Base-by-base conservation (phyloP, 192 early-diverging fungal genomes). In the Coemansia sp. region DNA sequence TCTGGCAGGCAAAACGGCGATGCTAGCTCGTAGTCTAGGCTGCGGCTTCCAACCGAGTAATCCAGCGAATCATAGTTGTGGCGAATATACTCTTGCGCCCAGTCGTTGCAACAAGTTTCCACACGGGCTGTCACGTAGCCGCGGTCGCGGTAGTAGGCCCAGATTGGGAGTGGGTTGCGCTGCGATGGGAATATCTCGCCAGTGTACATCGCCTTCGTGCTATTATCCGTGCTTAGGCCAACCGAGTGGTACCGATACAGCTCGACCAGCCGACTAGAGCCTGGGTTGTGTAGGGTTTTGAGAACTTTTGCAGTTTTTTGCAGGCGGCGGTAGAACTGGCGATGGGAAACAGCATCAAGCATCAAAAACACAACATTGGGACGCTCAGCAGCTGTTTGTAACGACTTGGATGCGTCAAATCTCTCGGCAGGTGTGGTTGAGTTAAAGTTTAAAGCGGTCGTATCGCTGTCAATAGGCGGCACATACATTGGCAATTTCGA, bases 1-100 rank as follows among this genome's bases (percentile, higher is more conserved):
- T 80, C 80, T 23, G 82, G 80, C 34, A 81, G 11, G 32, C 82
- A 83, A 45, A 83, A 83, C 8, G 82, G 82, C 23, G 80, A 58
- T 0, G 77, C 50, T 15, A 83, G 63, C 53, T 83, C 82, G 38
- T 83, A 80, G 27, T 83, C 82, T 11, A 75, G 40, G 8, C 60
- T 68, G 36, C 71, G 65, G 15, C 57, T 57, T 19, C 65, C 56
- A 2, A 68, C 60, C 8, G 60, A 49, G 50, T 63, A 80, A 9
- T 63, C 58, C 8, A 76, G 53, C 3, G 37, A 39, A 0, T 32
- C n/a, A n/a, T 32, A 68, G 13, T 60, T 53, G n/a, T 21, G 3
- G 5, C 67, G 68, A 8, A 52, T 56, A 35, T 75, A 83, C 17
- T 74, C 65, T 10, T 63, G 65, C 30, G 70, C 62, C 80, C 82